Evolutionary conservation across 2,329 filamentous ascomycete genomes (phyloP).

Genomic region (Epichloe uncinata): DNA sequence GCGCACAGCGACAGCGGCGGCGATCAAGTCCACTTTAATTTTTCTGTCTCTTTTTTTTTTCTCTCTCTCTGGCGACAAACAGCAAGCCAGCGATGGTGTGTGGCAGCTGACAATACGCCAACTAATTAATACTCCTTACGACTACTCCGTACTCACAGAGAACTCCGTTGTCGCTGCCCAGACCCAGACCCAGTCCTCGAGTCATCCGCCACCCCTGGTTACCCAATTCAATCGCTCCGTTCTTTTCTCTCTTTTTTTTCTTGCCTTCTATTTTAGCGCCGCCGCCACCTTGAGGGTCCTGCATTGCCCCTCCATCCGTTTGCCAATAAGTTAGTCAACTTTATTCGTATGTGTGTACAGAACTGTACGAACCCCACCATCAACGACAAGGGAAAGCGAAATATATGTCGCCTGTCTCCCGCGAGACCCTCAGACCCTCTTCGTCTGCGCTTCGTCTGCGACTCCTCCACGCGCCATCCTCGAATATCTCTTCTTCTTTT

Average conservation of each 20-base stretch:
- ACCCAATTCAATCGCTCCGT: background rate
- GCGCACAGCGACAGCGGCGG: no score
- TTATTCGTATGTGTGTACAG: no score
- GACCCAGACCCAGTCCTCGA: background rate
- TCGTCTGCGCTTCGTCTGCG: no score
- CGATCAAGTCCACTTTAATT: no score
- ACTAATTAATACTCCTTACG: no score
- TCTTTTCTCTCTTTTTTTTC: background rate
- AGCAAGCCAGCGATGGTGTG: no score
- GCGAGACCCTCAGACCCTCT: no score
- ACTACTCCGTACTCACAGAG: no score
- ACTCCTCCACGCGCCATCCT: background rate
- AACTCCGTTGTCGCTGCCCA: no score
- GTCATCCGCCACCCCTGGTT: background rate
- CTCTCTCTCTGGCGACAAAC: no score
- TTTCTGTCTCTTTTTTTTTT: no score
- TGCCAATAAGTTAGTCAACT: background rate
- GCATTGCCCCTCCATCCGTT: slow-evolving; percentile 1
- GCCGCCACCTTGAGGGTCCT: background rate
- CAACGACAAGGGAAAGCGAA: background rate
- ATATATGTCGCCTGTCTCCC: background rate
- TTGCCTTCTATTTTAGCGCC: background rate
- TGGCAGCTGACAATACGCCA: background rate
- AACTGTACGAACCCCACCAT: background rate
- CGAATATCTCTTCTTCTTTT: background rate